A percentile compares a stretch with the other conserved stretches of the same genome.
phyloP scores from a whole-genome alignment of 352 stramenopile genomes.

The Pythium rhizo-oryzae region DNA sequence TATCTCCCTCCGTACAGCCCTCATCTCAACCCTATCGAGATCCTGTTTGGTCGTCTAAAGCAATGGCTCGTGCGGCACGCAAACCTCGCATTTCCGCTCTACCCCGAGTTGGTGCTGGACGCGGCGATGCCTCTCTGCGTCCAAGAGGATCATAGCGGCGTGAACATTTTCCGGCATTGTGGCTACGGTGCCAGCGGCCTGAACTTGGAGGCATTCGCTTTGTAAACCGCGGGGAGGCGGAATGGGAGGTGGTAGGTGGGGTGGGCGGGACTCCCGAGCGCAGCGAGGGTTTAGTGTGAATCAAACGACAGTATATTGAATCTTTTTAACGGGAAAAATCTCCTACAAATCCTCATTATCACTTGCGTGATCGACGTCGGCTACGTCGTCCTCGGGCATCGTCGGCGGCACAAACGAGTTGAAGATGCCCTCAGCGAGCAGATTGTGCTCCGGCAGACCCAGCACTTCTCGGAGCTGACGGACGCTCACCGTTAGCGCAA shows the following conservation, averaged over 20 bases:
- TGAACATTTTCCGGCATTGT: not conserved
- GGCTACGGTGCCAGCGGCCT: not conserved
- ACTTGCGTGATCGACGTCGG: not conserved
- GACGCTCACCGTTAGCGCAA: not conserved
- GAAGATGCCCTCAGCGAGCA: not conserved
- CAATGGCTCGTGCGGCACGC: conserved; percentile 12
- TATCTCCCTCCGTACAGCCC: conserved; percentile 26
- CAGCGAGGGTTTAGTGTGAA: no score
- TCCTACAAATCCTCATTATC: not conserved
- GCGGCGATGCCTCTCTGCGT: conserved; percentile 1
- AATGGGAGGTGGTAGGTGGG: not conserved
- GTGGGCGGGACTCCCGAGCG: not conserved
- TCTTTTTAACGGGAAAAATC: no score
- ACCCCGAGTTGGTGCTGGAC: conserved; percentile 13
- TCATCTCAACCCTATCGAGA: conserved; percentile 29
- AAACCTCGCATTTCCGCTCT: conserved; percentile 3
- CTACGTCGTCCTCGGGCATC: not conserved
- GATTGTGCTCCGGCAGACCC: not conserved
- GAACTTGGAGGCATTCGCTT: not conserved
- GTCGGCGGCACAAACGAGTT: not conserved
- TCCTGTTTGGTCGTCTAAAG: conserved; percentile 19
- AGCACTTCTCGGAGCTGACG: not conserved
- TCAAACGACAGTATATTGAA: no score
- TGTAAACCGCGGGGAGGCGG: not conserved
- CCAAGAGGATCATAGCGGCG: not conserved